Percentiles rank a stretch among this genome's conserved stretches.
Conservation (phyloP, 192 early-diverging fungal species). For the Backusella tarrabulga region DNA sequence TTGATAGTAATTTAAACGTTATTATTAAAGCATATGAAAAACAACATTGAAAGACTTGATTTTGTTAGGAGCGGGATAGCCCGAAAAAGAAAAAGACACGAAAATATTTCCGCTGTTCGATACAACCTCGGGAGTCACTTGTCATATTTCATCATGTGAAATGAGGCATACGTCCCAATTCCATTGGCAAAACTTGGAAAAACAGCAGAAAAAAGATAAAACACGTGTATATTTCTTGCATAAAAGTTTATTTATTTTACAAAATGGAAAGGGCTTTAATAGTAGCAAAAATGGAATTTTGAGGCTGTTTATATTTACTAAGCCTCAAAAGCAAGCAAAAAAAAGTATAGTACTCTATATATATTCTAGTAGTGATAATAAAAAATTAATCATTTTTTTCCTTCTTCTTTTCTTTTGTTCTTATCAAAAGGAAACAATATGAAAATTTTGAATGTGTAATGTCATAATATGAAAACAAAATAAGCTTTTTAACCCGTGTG, state of each 20-base stretch:
- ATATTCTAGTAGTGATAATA: background rate
- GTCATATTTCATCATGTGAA: background rate
- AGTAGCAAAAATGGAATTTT: no score
- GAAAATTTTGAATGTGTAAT: background rate
- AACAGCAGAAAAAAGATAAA: background rate
- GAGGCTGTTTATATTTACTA: no score
- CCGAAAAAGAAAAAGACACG: background rate
- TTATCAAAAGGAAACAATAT: background rate
- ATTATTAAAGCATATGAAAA: background rate
- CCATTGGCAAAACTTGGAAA: background rate
- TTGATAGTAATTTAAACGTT: background rate
- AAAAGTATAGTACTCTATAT: background rate
- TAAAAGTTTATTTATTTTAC: background rate
- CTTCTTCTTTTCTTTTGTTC: background rate
- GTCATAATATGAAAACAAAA: background rate
- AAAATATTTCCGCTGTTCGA: background rate
- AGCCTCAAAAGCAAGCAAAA: background rate
- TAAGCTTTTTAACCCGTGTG: slow-evolving; percentile 41
- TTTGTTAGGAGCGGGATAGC: background rate
- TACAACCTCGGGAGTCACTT: background rate
- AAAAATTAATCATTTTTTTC: background rate
- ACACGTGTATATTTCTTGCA: background rate
- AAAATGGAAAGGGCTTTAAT: background rate
- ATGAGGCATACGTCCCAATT: background rate
- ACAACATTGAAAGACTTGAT: background rate